Evolutionary conservation across 805 yeast species (phyloP).

Genomic region (Candida tammaniensis): DNA sequence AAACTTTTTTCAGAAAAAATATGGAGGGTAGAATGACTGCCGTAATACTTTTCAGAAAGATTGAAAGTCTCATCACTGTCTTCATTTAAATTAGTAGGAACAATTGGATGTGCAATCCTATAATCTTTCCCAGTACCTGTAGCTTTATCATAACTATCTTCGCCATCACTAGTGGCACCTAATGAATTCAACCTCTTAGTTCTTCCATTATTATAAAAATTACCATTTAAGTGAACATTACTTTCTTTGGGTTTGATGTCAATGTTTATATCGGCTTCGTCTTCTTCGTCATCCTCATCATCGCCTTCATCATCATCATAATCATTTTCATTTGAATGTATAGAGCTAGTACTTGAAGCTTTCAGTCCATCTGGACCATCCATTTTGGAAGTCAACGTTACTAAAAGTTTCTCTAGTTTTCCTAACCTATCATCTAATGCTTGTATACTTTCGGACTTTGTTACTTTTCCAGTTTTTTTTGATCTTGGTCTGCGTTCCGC

Average conservation of each 20-base stretch:
- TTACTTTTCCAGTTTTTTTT: constrained; percentile 2
- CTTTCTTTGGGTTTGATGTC: no score
- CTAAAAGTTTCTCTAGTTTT: constrained; percentile 10
- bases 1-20: constrained; percentile 34
- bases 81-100: not conserved
- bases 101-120: not conserved
- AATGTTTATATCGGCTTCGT: not conserved
- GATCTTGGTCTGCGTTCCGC: constrained; percentile 14
- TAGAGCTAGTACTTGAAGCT: not conserved
- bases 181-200: not conserved
- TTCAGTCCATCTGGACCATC: not conserved
- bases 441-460: constrained; percentile 6
- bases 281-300: not conserved
- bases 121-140: not conserved
- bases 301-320: not conserved
- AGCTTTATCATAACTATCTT: not conserved
- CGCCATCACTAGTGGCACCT: constrained; percentile 2
- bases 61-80: constrained; percentile 2
- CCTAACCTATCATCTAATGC: constrained; percentile 12
- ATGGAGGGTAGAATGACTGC: constrained; percentile 34
- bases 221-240: not conserved
- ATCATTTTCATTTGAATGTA: not conserved
- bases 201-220: not conserved
- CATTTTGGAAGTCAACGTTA: constrained; percentile 6
- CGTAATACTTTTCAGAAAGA: constrained; percentile 20